phyloP scores from a whole-genome alignment of 139 green algal species.

The Volvox africanus region DNA sequence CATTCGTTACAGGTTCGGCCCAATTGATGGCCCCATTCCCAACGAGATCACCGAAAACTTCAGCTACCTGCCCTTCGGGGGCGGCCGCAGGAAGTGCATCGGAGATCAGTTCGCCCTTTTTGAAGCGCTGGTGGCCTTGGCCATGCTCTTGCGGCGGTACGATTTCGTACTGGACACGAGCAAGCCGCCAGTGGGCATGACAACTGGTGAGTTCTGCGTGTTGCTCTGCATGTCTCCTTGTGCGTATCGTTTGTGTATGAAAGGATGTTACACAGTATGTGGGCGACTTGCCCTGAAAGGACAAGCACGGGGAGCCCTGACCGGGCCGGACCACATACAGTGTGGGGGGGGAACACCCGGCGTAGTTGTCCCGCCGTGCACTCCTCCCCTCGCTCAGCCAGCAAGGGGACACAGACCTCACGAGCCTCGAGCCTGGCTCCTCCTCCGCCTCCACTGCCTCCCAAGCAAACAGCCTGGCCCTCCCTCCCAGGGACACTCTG shows the following conservation, averaged over 20 bases:
- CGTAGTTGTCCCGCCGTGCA: too few relatives aligned
- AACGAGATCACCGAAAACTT: conserved; percentile 82
- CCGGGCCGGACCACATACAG: too few relatives aligned
- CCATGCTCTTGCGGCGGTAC: conserved; percentile 89
- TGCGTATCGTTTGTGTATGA: too few relatives aligned
- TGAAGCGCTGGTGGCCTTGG: conserved; percentile 87
- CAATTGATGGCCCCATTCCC: conserved; percentile 75
- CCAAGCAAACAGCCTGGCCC: too few relatives aligned
- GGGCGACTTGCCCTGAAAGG: neutral
- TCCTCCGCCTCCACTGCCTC: too few relatives aligned
- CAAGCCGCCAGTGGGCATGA: conserved; percentile 82
- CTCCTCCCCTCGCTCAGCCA: too few relatives aligned
- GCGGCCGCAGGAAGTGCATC: conserved; percentile 88
- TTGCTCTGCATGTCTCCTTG: too few relatives aligned
- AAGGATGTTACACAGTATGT: neutral
- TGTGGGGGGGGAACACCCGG: too few relatives aligned
- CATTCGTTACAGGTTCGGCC: conserved; percentile 66
- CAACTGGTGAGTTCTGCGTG: conserved; percentile 27
- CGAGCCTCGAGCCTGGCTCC: too few relatives aligned
- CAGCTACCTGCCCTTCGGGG: conserved; percentile 91
- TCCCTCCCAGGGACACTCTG: too few relatives aligned
- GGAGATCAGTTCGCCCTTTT: conserved; percentile 95
- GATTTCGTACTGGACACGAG: conserved; percentile 82
- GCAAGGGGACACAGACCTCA: too few relatives aligned
- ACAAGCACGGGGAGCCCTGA: too few relatives aligned